phyloP scores from a whole-genome alignment of 176 grass and related monocot genomes.

The Leersia perrieri region DNA sequence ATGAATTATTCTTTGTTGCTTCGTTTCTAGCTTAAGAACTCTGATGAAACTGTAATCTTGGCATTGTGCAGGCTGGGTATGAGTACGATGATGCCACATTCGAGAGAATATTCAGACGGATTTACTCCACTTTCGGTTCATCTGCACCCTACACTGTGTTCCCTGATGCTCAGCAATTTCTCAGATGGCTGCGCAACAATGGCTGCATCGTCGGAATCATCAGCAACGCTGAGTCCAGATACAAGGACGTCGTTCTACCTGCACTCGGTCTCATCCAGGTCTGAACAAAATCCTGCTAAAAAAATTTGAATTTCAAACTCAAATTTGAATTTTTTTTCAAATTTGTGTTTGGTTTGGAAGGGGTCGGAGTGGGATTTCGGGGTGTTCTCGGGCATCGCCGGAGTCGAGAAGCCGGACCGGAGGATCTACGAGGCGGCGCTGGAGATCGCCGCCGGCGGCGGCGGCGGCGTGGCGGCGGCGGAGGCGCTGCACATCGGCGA shows the following conservation, averaged over 20 bases:
- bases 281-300: too few species aligned
- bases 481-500: conserved; percentile 77
- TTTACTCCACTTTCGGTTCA: conserved; percentile 74
- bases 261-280: conserved; percentile 60
- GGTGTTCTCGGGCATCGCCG: conserved; percentile 51
- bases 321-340: too few species aligned
- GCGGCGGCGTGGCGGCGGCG: conserved; percentile 49
- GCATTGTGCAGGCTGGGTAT: conserved; percentile 54
- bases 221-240: conserved; percentile 72
- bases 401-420: conserved; percentile 77
- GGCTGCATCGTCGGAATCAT: conserved; percentile 64
- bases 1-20: too few species aligned
- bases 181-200: conserved; percentile 50
- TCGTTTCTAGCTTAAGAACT: neutral
- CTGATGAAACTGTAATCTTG: neutral
- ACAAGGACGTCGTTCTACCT: conserved; percentile 70
- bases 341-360: neutral
- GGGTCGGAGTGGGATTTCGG: conserved; percentile 51
- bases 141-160: conserved; percentile 74
- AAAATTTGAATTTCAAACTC: too few species aligned
- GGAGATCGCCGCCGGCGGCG: conserved; percentile 52
- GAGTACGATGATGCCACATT: conserved; percentile 74
- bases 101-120: conserved; percentile 70
- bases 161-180: conserved; percentile 62
- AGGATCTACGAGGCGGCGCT: conserved; percentile 75